These are phyloP conservation scores for Umbelopsis isabellina DNA, from an alignment of 192 early-diverging fungal genomes.

Conservation along the genomic window DNA sequence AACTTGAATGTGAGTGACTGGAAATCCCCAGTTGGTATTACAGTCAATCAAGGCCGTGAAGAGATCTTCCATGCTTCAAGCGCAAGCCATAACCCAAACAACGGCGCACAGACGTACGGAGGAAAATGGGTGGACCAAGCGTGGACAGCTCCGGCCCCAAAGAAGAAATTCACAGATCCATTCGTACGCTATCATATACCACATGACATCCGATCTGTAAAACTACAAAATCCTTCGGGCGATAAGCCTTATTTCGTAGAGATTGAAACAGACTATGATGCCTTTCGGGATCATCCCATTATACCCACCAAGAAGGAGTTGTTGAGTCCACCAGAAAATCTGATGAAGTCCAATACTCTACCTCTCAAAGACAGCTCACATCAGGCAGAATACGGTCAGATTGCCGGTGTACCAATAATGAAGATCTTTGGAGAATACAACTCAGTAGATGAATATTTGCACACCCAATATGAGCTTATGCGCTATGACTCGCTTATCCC, in stretches of 20 bases:
- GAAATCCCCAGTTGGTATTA: constrained; percentile 10
- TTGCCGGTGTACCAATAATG: constrained; percentile 54
- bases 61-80: constrained; percentile 9
- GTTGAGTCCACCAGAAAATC: constrained; percentile 1
- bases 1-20: constrained; percentile 3
- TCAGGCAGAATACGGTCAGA: background rate
- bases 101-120: background rate
- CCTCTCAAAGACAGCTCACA: background rate
- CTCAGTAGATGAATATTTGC: constrained; percentile 50
- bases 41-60: background rate
- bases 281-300: constrained; percentile 26
- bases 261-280: constrained; percentile 20
- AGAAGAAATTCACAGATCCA: background rate
- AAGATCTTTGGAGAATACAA: constrained; percentile 43
- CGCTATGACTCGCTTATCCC: constrained; percentile 58
- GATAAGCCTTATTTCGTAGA: constrained; percentile 26
- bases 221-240: constrained; percentile 22
- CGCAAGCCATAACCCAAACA: background rate
- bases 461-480: constrained; percentile 55
- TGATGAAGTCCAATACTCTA: background rate
- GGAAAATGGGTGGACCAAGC: constrained; percentile 12
- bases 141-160: background rate
- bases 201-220: constrained; percentile 16
- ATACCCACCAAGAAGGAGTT: constrained; percentile 30
- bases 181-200: constrained; percentile 4